Base-by-base conservation (phyloP, 441 rosid species). In the Raphanus hybrid region DNA sequence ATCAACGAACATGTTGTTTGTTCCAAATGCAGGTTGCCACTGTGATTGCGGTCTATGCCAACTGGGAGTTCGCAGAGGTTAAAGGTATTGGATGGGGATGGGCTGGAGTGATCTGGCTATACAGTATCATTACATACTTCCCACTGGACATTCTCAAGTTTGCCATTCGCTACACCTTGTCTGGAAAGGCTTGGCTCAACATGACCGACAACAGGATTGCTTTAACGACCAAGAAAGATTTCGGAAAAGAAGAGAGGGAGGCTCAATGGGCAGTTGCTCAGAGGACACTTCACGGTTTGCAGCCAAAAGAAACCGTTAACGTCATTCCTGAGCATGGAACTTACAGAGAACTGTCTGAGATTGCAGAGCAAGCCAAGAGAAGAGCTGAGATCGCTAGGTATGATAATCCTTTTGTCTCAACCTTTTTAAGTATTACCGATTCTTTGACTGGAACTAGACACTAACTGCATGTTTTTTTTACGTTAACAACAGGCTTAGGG, bases 261-360 rank as follows among this genome's bases (percentile, higher is more conserved):
- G 97, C 97, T 71, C 97, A 92, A 50, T 92, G 97, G 97, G 96
- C 97, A 61, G 87, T 73, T 64, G 95, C 97, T 64, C 97, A 92
- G 81, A 88, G 97, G 70, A 90, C 97, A 32, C 82, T 89, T 60
- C 97, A 92, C 0, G 97, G 97, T 6, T 89, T 90, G 65, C 97
- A 90, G 74, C 92, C 96, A 62, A 90, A 92, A 3, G 92, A 89
- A 81, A 37, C 88, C 8, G 77, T 80, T 6, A 71, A 82, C 68
- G 34, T 90, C 58, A 89, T 90, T 82, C 76, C 75, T 3, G 97
- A 92, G 67, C 88, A 84, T 83, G 89, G 66, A 83, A 84, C 88
- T 87, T 92, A 90, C 68, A 86, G 97, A 75, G 97, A 92, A 70
- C 77, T 92, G 77, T 81, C 94, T 0, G 97, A 92, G 85, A 92